Percentiles rank a stretch among this genome's conserved stretches.
phyloP scores from a whole-genome alignment of 2,329 filamentous ascomycete genomes.

The Lomentospora prolificans region DNA sequence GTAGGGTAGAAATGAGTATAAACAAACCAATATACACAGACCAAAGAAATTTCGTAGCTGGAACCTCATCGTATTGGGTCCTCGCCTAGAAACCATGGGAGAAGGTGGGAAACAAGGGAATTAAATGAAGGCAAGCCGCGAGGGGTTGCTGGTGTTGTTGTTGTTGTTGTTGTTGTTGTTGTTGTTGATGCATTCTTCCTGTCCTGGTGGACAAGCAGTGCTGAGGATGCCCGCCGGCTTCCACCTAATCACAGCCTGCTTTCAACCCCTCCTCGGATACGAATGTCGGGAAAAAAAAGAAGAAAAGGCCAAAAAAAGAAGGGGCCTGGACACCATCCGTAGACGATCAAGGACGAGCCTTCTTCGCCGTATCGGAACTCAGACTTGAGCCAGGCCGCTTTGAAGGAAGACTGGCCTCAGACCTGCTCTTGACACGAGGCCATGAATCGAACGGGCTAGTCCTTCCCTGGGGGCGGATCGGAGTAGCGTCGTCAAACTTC shows the following conservation, averaged over 20 bases:
- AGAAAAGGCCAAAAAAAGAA: constrained; percentile 1
- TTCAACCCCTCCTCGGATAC: too few species aligned
- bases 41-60: constrained; percentile 3
- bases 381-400: constrained; percentile 31
- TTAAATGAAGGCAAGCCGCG: background rate
- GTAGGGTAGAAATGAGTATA: background rate
- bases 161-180: too few species aligned
- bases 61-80: constrained; percentile 1
- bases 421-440: constrained; percentile 51
- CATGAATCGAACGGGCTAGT: constrained; percentile 58
- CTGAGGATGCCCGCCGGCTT: too few species aligned
- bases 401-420: constrained; percentile 14
- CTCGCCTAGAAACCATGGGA: constrained; percentile 1
- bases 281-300: background rate
- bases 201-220: too few species aligned
- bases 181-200: too few species aligned
- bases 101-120: constrained; percentile 4
- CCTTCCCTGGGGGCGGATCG: constrained; percentile 28
- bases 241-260: too few species aligned
- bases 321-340: background rate
- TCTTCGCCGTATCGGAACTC: constrained; percentile 22
- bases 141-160: background rate
- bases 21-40: constrained; percentile 8
- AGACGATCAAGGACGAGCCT: constrained; percentile 21
- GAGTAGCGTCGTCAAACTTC: constrained; percentile 30